phyloP scores from a whole-genome alignment of 2,329 filamentous ascomycete species.

The Colletotrichum trifolii region DNA sequence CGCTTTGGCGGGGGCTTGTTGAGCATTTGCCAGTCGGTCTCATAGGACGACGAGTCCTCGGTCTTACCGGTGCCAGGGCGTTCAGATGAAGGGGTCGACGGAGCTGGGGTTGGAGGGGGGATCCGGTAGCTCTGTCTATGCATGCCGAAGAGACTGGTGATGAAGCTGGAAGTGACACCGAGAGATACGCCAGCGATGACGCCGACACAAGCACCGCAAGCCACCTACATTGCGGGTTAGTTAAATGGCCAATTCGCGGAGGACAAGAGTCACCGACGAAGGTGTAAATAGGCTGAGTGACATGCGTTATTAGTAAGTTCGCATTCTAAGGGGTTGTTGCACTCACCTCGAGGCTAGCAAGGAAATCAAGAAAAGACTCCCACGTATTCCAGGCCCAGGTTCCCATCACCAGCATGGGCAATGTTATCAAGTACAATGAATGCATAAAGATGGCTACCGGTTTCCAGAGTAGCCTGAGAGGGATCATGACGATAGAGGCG shows the following conservation, averaged over 20 bases:
- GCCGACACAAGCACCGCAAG: slow-evolving; percentile 76
- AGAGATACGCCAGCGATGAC: slow-evolving; percentile 69
- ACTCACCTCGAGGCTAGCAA: slow-evolving; percentile 51
- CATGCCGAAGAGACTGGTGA: slow-evolving; percentile 64
- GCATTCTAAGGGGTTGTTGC: slow-evolving; percentile 22
- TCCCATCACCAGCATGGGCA: slow-evolving; percentile 50
- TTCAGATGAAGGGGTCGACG: slow-evolving; percentile 49
- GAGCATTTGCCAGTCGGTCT: slow-evolving; percentile 50
- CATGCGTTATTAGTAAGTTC: neutral
- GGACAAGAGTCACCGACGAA: slow-evolving; percentile 48
- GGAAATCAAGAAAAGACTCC: slow-evolving; percentile 41
- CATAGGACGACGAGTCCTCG: slow-evolving; percentile 44
- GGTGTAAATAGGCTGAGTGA: slow-evolving; percentile 52
- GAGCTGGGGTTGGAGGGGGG: slow-evolving; percentile 30
- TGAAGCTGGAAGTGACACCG: slow-evolving; percentile 64
- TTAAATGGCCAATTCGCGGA: slow-evolving; percentile 41
- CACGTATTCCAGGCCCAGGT: slow-evolving; percentile 42
- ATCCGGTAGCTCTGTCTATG: slow-evolving; percentile 41
- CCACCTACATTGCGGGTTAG: slow-evolving; percentile 55
- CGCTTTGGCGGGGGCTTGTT: slow-evolving; percentile 50
- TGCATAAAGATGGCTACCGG: slow-evolving; percentile 41
- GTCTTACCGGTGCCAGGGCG: slow-evolving; percentile 36
- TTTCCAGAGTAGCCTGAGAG: slow-evolving; percentile 45
- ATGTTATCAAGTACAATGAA: slow-evolving; percentile 46
- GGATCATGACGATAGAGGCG: slow-evolving; percentile 41